Percentiles rank a stretch among this genome's conserved stretches.
Conservation (phyloP, 31 red algal species). For the Asparagopsis taxiformis region DNA sequence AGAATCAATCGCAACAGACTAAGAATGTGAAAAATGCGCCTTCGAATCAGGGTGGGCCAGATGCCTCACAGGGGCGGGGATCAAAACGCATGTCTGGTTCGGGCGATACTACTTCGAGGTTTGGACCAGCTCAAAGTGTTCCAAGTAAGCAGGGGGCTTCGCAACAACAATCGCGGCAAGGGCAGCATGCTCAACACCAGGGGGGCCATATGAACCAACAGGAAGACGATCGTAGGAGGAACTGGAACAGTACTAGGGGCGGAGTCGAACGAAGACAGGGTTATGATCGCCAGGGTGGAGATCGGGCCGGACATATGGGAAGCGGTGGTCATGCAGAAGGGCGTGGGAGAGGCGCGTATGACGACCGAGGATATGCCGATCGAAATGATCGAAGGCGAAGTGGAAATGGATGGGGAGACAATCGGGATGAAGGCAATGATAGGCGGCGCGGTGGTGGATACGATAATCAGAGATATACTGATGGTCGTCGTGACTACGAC, state of each 20-base stretch:
- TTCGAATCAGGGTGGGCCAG: constrained; percentile 4
- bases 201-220: constrained; percentile 45
- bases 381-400: constrained; percentile 41
- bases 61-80: constrained; percentile 28
- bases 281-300: constrained; percentile 37
- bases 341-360: constrained; percentile 26
- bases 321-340: constrained; percentile 19
- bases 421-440: constrained; percentile 42
- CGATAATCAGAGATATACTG: constrained; percentile 20
- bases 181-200: constrained; percentile 15
- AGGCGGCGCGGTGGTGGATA: constrained; percentile 37
- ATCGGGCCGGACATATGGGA: too few relatives aligned
- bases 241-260: constrained; percentile 37
- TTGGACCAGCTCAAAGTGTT: constrained; percentile 17
- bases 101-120: constrained; percentile 30
- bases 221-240: constrained; percentile 31
- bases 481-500: constrained; percentile 43
- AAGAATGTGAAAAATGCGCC: constrained; percentile 12
- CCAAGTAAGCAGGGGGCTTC: neutral
- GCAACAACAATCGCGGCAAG: constrained; percentile 9
- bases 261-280: constrained; percentile 30
- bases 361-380: constrained; percentile 48
- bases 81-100: constrained; percentile 22
- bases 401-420: constrained; percentile 33
- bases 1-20: constrained; percentile 10